These are phyloP conservation scores for Arthrobotrys megalospora DNA, from an alignment of 2,329 filamentous ascomycete species.

Conservation along the genomic window DNA sequence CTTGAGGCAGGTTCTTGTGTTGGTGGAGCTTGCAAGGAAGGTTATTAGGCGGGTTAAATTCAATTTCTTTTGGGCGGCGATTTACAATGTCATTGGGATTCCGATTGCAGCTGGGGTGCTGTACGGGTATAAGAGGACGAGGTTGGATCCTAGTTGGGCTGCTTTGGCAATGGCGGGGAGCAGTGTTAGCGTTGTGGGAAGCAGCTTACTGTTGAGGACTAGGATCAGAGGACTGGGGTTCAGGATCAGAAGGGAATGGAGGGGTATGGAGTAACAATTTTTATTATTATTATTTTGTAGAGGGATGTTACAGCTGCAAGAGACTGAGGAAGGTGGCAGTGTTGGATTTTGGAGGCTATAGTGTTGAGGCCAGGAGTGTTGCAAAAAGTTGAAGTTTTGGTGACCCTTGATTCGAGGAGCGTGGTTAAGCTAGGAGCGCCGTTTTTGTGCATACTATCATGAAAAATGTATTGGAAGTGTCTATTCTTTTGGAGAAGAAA, in stretches of 20 bases:
- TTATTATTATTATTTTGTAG: not conserved
- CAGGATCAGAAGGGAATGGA: constrained; percentile 47
- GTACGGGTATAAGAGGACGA: constrained; percentile 69
- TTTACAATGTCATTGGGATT: constrained; percentile 85
- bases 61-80: constrained; percentile 87
- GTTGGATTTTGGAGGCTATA: not conserved
- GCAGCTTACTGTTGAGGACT: constrained; percentile 80
- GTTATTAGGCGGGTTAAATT: constrained; percentile 85
- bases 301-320: not conserved
- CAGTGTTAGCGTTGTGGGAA: constrained; percentile 88
- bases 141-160: constrained; percentile 86
- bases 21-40: constrained; percentile 78
- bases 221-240: constrained; percentile 69
- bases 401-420: too few species aligned
- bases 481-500: not conserved
- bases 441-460: too few species aligned
- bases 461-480: not conserved
- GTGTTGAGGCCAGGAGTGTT: not conserved
- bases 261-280: not conserved
- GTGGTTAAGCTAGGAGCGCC: too few species aligned
- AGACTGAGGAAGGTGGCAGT: not conserved
- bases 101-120: constrained; percentile 86
- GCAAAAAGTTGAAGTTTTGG: not conserved
- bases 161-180: constrained; percentile 92
- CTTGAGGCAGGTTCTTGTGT: constrained; percentile 78